Percentiles rank a stretch among this genome's conserved stretches.
These are phyloP conservation scores for Populus hybrid DNA, from an alignment of 441 rosid genomes.

Conservation along the genomic window DNA sequence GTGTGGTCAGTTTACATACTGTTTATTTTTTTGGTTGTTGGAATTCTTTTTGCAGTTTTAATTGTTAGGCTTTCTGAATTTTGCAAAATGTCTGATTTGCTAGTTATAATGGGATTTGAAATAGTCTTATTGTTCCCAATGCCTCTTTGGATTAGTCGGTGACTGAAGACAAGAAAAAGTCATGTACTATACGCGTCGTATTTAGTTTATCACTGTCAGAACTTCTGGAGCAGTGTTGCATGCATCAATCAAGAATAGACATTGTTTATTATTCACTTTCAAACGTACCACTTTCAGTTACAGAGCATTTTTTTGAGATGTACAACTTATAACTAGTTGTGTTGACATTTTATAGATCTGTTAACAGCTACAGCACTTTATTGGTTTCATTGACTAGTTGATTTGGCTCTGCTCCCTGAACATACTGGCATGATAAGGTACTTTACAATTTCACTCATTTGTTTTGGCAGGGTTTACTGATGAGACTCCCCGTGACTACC, in stretches of 20 bases:
- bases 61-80: not conserved
- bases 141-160: not conserved
- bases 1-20: conserved; percentile 50
- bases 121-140: not conserved
- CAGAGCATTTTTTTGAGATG: not conserved
- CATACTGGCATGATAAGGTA: conserved; percentile 13
- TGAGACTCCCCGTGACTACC: conserved; percentile 91
- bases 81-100: not conserved
- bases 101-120: not conserved
- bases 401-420: conserved; percentile 9
- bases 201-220: conserved; percentile 1
- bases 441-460: conserved; percentile 12
- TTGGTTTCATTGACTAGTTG: not conserved
- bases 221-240: conserved; percentile 3
- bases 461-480: conserved; percentile 70
- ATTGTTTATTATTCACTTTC: not conserved
- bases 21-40: not conserved
- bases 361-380: not conserved
- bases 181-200: not conserved
- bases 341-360: not conserved
- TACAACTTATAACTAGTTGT: conserved; percentile 3
- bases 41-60: not conserved
- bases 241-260: not conserved
- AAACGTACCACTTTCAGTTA: not conserved
- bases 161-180: not conserved